These are phyloP conservation scores for Brettanomyces anomalus DNA, from an alignment of 805 yeast genomes.

Conservation along the genomic window DNA sequence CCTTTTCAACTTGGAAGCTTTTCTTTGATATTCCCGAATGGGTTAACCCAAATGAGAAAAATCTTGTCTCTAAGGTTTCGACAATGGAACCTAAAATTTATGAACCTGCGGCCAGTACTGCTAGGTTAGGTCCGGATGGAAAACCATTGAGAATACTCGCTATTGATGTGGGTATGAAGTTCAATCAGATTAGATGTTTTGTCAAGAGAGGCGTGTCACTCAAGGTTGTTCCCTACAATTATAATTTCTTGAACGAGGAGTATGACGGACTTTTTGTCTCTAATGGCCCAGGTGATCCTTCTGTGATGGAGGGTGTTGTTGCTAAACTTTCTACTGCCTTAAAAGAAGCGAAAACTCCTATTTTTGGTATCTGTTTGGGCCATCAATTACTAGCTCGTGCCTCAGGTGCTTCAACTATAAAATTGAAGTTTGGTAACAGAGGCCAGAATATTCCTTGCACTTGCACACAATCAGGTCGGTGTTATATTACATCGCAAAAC, in stretches of 20 bases:
- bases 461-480: constrained; percentile 76
- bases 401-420: constrained; percentile 85
- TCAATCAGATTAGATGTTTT: constrained; percentile 94
- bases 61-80: constrained; percentile 89
- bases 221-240: constrained; percentile 92
- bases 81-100: constrained; percentile 66
- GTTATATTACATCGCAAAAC: constrained; percentile 97
- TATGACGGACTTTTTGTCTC: constrained; percentile 95
- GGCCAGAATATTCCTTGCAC: constrained; percentile 97
- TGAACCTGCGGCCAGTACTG: constrained; percentile 51
- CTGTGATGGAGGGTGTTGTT: constrained; percentile 65
- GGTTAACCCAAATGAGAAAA: constrained; percentile 86
- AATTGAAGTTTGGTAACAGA: constrained; percentile 96
- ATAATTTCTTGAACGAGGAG: constrained; percentile 69
- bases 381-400: constrained; percentile 96
- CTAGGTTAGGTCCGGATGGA: constrained; percentile 59
- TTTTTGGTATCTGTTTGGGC: constrained; percentile 97
- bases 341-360: constrained; percentile 66
- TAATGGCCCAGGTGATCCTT: constrained; percentile 99
- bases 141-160: constrained; percentile 77
- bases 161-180: constrained; percentile 96
- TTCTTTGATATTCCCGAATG: constrained; percentile 74
- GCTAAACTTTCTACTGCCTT: constrained; percentile 50
- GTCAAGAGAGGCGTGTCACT: constrained; percentile 94
- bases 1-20: constrained; percentile 38